Base-by-base conservation (phyloP, 1,139 yeast genomes). In the Saccharomyces hybrid region DNA sequence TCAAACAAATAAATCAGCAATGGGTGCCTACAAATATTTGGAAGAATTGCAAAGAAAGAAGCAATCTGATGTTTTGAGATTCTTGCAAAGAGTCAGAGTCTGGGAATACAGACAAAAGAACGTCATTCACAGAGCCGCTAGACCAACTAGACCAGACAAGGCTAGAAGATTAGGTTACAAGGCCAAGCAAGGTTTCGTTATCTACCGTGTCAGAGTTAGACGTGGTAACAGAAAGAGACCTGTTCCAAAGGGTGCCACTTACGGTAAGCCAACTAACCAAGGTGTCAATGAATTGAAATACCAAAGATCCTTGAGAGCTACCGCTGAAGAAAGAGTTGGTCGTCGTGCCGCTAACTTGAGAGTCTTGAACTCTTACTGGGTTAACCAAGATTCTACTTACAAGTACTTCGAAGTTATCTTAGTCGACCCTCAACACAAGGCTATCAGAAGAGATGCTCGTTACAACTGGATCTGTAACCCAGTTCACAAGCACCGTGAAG, bases 181-280 rank as follows among this genome's bases (percentile, higher is more conserved):
- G 87, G 99, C 99, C 80, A 93, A 93, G 87, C 99, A 93, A 83
- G 99, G 99, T 71, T 93, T 88, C 77, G 97, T 88, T 69, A 83
- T 93, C 84, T 93, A 81, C 96, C 88, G 99, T 81, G 81, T 91
- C 78, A 90, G 99, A 82, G 99, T 93, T 73, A 90, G 98, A 84
- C 89, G 99, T 83, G 99, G 99, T 84, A 93, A 95, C 84, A 91
- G 99, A 86, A 93, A 93, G 96, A 89, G 96, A 83, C 98, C 97
- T 73, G 98, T 87, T 74, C 91, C 95, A 82, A 93, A 93, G 93
- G 99, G 99, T 88, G 98, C 97, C 73, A 93, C 98, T 77, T 91
- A 91, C 86, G 99, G 99, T 88, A 93, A 93, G 88, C 99, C 99
- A 86, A 93, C 99, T 83, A 93, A 93, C 96, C 96, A 89, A 83